Conservation (phyloP, 1,139 yeast genomes). For the Suhomyces ambrosiae region DNA sequence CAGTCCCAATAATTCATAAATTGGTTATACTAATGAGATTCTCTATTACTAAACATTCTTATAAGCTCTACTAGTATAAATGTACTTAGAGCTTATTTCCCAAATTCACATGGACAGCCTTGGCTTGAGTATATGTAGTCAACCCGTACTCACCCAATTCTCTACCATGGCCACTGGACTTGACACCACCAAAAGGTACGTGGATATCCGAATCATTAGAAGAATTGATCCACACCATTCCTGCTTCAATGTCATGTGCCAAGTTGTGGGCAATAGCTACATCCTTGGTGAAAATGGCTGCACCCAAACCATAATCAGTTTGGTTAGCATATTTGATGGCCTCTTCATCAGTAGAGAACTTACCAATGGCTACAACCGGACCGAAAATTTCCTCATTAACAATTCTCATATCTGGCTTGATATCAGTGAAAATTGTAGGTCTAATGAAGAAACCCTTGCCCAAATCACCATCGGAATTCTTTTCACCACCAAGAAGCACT, state of each 20-base stretch:
- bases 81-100: slow-evolving; percentile 31
- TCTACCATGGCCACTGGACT: slow-evolving; percentile 84
- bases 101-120: slow-evolving; percentile 73
- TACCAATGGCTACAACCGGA: slow-evolving; percentile 58
- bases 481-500: slow-evolving; percentile 49
- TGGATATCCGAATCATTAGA: slow-evolving; percentile 76
- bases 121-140: slow-evolving; percentile 72
- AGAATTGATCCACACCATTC: slow-evolving; percentile 63
- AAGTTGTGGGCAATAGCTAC: slow-evolving; percentile 42
- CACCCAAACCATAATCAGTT: slow-evolving; percentile 57
- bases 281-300: slow-evolving; percentile 30
- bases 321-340: slow-evolving; percentile 53
- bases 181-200: slow-evolving; percentile 79
- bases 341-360: slow-evolving; percentile 55
- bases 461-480: slow-evolving; percentile 37
- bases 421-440: slow-evolving; percentile 59
- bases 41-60: too few species aligned
- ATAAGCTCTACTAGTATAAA: too few species aligned
- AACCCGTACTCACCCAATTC: slow-evolving; percentile 87
- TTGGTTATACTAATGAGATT: too few species aligned
- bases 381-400: slow-evolving; percentile 63
- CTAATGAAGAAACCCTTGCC: slow-evolving; percentile 51
- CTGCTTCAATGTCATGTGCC: slow-evolving; percentile 51
- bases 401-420: slow-evolving; percentile 53
- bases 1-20: too few species aligned